These are phyloP conservation scores for Haplosporangium sp. DNA, from an alignment of 371 early-diverging fungal genomes.

Conservation along the genomic window DNA sequence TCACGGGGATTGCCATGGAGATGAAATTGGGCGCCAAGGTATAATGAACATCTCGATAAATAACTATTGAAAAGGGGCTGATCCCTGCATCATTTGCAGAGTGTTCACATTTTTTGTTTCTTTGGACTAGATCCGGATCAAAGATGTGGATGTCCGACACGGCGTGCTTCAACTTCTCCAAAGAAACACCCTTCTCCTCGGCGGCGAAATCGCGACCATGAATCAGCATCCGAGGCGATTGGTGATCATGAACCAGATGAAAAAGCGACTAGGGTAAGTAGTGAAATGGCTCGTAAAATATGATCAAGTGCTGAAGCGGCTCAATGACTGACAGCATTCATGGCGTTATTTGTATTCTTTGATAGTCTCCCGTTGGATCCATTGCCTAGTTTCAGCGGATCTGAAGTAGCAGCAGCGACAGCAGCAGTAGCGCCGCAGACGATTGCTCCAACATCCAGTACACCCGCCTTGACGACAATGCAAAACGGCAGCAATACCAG, in stretches of 20 bases:
- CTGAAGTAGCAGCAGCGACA: too few relatives aligned
- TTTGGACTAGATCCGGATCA: conserved; percentile 26
- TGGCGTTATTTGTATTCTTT: neutral
- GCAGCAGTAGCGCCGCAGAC: too few relatives aligned
- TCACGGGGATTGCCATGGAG: conserved; percentile 40
- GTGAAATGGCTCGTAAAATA: neutral
- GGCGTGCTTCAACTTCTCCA: conserved; percentile 36
- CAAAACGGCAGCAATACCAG: too few relatives aligned
- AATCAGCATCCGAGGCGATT: conserved; percentile 42
- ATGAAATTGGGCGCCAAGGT: conserved; percentile 55
- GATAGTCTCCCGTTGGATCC: conserved; percentile 7
- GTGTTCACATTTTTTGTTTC: neutral
- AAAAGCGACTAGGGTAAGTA: conserved; percentile 42
- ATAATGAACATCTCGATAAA: neutral
- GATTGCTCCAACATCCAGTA: too few relatives aligned
- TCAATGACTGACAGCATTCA: neutral
- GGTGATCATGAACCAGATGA: conserved; percentile 51
- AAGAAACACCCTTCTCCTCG: conserved; percentile 26
- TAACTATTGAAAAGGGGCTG: neutral
- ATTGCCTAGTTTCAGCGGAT: neutral
- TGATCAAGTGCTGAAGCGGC: too few relatives aligned
- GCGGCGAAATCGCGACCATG: conserved; percentile 50
- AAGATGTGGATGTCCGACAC: conserved; percentile 34
- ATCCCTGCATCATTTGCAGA: neutral
- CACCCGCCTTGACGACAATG: too few relatives aligned